These are phyloP conservation scores for Curvularia hawaiiensis DNA, from an alignment of 2,329 filamentous ascomycete species.

Conservation along the genomic window DNA sequence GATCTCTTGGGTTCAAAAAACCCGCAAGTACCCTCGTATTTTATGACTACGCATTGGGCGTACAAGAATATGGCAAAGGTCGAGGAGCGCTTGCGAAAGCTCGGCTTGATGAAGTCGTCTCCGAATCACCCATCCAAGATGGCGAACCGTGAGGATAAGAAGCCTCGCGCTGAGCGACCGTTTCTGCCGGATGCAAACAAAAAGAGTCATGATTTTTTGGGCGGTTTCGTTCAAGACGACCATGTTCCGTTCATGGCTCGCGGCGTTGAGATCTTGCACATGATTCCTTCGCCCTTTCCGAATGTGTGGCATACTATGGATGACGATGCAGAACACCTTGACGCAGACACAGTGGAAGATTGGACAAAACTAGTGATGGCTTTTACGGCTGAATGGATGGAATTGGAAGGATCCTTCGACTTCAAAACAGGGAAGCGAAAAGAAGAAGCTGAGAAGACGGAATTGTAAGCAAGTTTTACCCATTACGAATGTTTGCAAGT, in stretches of 20 bases:
- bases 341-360: constrained; percentile 80
- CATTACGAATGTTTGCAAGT: constrained; percentile 11
- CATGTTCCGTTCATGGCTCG: constrained; percentile 89
- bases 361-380: constrained; percentile 86
- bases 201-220: constrained; percentile 54
- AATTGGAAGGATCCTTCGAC: constrained; percentile 52
- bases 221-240: constrained; percentile 77
- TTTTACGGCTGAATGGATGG: constrained; percentile 94
- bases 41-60: constrained; percentile 91
- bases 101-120: constrained; percentile 69
- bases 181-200: constrained; percentile 70
- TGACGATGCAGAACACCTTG: constrained; percentile 85
- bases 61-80: constrained; percentile 78
- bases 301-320: constrained; percentile 82
- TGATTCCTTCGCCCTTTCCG: constrained; percentile 87
- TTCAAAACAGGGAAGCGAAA: constrained; percentile 25
- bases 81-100: constrained; percentile 73
- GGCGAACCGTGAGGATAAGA: constrained; percentile 35
- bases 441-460: constrained; percentile 34
- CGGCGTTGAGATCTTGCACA: constrained; percentile 88
- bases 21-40: constrained; percentile 83
- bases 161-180: constrained; percentile 39
- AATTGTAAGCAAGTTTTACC: constrained; percentile 43
- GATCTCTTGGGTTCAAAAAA: constrained; percentile 78
- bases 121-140: constrained; percentile 55